Conservation (phyloP, 2,329 filamentous ascomycete species). For the Bipolaris gigantea region DNA sequence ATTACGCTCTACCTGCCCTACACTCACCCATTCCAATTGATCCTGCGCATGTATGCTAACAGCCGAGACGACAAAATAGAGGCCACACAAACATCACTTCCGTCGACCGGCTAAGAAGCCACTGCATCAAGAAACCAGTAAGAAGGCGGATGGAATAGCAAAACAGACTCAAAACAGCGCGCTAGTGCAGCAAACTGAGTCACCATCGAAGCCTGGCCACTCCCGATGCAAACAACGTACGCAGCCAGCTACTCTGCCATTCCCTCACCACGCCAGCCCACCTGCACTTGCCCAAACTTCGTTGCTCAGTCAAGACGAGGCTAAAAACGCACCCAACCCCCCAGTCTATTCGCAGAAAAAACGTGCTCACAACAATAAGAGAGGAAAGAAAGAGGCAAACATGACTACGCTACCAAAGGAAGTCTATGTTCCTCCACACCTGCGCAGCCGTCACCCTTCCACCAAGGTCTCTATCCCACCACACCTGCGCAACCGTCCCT, state of each 20-base stretch:
- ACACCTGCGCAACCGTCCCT: conserved; percentile 25
- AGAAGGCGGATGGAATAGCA: not conserved
- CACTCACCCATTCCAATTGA: not conserved
- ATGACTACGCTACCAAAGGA: conserved; percentile 9
- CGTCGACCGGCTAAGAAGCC: conserved; percentile 7
- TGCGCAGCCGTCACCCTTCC: conserved; percentile 19
- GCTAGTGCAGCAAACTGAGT: conserved; percentile 7
- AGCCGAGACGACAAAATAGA: conserved; percentile 3
- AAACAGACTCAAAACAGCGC: not conserved
- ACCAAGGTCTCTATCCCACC: conserved; percentile 25
- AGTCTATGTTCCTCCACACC: conserved; percentile 30
- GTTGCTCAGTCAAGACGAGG: not conserved
- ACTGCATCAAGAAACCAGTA: not conserved
- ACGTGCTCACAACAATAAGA: conserved; percentile 1
- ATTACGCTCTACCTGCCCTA: not conserved
- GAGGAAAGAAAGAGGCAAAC: not conserved
- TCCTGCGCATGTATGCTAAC: not conserved
- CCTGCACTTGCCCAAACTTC: conserved; percentile 1
- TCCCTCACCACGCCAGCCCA: conserved; percentile 1
- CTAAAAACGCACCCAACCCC: not conserved
- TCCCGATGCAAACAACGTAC: conserved; percentile 1
- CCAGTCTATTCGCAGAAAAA: not conserved
- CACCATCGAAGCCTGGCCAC: not conserved
- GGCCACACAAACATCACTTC: conserved; percentile 1
- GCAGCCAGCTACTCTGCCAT: conserved; percentile 1